Base-by-base conservation (phyloP, 1,284 basidiomycete genomes). In the Ceratobasidium sp. region DNA sequence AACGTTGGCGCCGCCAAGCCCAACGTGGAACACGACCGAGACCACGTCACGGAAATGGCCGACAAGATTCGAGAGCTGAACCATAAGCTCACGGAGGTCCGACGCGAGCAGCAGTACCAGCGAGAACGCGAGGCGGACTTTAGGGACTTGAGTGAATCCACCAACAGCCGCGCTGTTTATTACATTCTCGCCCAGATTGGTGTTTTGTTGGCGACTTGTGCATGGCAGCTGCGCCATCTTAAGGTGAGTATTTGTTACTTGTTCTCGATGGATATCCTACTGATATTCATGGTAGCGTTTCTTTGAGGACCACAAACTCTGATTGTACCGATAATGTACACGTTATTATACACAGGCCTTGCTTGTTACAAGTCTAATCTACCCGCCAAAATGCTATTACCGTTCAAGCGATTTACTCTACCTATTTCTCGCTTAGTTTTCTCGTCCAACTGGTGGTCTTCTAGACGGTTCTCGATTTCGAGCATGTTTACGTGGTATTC, bases 21-120 rank as follows among this genome's bases (percentile, higher is more conserved):
- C 16, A 93, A 98, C 79, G 79, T 84, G 18, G 91, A 94, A 75
- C 91, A 92, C 75, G 95, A 98, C 83, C 86, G 91, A 18, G 87
- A 87, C 13, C 97, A 98, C 82, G 90, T 98, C 52, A 90, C 91
- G 1, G 93, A 96, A 77, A 86, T 99, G 44, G 91, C 96, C 0
- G 82, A 87, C 67, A 95, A 94, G 80, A 87, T 99, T 55, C 88
- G 94, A 38, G 96, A 98, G 77, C 85, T 99, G 72, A 99, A 98
- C 82, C 87, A 89, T 77, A 96, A 96, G 81, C 85, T 99, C 67
- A 91, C 94, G 79, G 96, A 98, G 79, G 92, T 99, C 76, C 86
- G 95, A 71, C 87, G 95, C 52, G 98, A 99, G 82, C 98, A 99
- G 84, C 95, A 98, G 81, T 99, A 98, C 80, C 96, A 99, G 84